Evolutionary conservation across 2,329 filamentous ascomycete species (phyloP).

Genomic region (Orbilia ellipsospora): DNA sequence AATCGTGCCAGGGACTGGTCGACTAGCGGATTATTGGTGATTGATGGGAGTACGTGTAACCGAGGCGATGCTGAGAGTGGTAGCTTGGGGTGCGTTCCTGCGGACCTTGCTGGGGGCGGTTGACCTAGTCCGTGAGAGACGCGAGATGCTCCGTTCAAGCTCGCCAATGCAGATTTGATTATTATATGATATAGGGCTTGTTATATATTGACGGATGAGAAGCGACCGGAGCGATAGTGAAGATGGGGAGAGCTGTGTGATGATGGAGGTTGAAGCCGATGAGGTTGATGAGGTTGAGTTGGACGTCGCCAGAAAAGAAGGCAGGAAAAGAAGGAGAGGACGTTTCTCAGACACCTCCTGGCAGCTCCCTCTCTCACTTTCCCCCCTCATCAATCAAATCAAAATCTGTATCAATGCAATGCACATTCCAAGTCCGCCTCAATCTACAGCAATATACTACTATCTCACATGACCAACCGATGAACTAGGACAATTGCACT

Average conservation of each 20-base stretch:
- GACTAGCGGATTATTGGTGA: constrained; percentile 4
- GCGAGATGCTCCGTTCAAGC: constrained; percentile 9
- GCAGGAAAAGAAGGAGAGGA: not conserved
- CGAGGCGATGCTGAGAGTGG: constrained; percentile 31
- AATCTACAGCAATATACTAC: not conserved
- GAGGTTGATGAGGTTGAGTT: too few species aligned
- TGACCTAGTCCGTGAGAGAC: constrained; percentile 16
- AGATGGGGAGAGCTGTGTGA: not conserved
- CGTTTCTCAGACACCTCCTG: constrained; percentile 20
- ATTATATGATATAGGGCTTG: too few species aligned
- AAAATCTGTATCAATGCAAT: too few species aligned
- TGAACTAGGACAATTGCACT: too few species aligned
- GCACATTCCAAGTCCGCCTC: not conserved
- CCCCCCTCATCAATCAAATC: too few species aligned
- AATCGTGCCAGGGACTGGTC: too few species aligned
- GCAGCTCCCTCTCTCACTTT: constrained; percentile 18
- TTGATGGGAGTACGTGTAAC: constrained; percentile 40
- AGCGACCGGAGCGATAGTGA: constrained; percentile 3
- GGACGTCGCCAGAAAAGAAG: too few species aligned
- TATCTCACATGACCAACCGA: not conserved
- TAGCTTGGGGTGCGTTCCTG: constrained; percentile 33
- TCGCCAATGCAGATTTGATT: too few species aligned
- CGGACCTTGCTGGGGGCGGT: constrained; percentile 2
- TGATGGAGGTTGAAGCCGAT: not conserved
- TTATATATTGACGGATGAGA: not conserved